Base-by-base conservation (phyloP, 2,329 filamentous ascomycete species). In the Fusarium sublunatum region DNA sequence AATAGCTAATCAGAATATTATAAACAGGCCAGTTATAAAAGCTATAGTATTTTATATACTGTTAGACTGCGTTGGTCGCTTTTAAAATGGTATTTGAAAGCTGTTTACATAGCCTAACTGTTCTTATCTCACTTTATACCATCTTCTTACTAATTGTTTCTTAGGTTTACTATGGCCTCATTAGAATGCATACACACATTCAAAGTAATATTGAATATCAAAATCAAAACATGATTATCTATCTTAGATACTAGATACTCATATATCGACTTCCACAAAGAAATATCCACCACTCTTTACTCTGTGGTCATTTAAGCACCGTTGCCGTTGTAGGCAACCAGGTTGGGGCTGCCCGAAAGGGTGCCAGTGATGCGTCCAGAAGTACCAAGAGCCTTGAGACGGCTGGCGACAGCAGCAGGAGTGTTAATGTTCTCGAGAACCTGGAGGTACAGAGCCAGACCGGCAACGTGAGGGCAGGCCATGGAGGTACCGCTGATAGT, bases 241-340 rank as follows among this genome's bases (percentile, higher is more conserved):
- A 19, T 19, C 19, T 19, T 19, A 19, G 19, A 19, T 19, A 19
- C 19, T 19, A 19, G 19, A n/a, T 34, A n/a, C 13, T 34, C 12
- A 38, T 24, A 38, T 38, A 38, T 38, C 36, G 5, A 38, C 29
- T 47, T 7, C 10, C n/a, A 13, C 19, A 19, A 2, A 19, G 19
- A 19, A 38, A 11, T 22, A 10, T 24, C 15, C 7, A 22, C 10
- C 7, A 24, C 11, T 12, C 10, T 12, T 13, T 24, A 13, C 24
- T 12, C 6, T 26, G 9, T 5, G 4, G 6, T 3, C 5, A 12
- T 39, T 34, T 64, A 68, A 46, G 64, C 57, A 39, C 69, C 61
- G 44, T 71, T 71, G 25, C 81, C 81, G 70, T 84, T 84, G 76
- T 81, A 84, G 35, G 76, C 76, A 53, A 83, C 70, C 39, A 77